Evolutionary conservation across 139 green algal genomes (phyloP).

Genomic region (Tetraselmis chui): DNA sequence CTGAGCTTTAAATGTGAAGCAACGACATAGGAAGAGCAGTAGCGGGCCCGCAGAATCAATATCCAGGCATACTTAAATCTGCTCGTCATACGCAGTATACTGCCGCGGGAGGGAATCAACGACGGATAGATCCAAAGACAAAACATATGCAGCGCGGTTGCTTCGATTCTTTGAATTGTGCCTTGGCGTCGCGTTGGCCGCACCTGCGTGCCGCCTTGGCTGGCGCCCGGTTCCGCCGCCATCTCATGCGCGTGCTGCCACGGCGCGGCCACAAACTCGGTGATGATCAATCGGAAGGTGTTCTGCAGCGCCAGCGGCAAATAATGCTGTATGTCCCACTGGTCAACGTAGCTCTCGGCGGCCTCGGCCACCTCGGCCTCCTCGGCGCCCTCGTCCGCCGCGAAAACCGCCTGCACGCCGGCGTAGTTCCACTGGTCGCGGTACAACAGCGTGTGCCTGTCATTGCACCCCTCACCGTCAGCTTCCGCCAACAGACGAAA

Average conservation of each 20-base stretch:
- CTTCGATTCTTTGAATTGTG: too few relatives aligned
- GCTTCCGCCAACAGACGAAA: too few relatives aligned
- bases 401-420: constrained; percentile 38
- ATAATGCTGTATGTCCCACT: constrained; percentile 61
- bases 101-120: too few relatives aligned
- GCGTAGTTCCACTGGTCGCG: constrained; percentile 72
- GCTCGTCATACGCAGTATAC: too few relatives aligned
- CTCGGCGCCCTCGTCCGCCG: constrained; percentile 14
- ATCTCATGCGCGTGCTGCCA: background rate
- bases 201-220: constrained; percentile 33
- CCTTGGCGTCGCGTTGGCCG: too few relatives aligned
- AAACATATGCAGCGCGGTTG: too few relatives aligned
- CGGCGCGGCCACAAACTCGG: background rate
- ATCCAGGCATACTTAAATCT: too few relatives aligned
- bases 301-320: constrained; percentile 59
- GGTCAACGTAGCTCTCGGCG: constrained; percentile 20
- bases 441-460: constrained; percentile 70
- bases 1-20: too few relatives aligned
- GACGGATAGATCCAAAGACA: background rate
- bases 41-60: too few relatives aligned
- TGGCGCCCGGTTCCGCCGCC: background rate
- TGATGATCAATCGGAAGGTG: constrained; percentile 29
- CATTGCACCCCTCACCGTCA: too few relatives aligned
- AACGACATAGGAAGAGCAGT: too few relatives aligned
- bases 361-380: constrained; percentile 13